Percentiles rank a stretch among this genome's conserved stretches.
These are phyloP conservation scores for Symbiodinium natans DNA, from an alignment of 73 alveolate species.

Conservation along the genomic window DNA sequence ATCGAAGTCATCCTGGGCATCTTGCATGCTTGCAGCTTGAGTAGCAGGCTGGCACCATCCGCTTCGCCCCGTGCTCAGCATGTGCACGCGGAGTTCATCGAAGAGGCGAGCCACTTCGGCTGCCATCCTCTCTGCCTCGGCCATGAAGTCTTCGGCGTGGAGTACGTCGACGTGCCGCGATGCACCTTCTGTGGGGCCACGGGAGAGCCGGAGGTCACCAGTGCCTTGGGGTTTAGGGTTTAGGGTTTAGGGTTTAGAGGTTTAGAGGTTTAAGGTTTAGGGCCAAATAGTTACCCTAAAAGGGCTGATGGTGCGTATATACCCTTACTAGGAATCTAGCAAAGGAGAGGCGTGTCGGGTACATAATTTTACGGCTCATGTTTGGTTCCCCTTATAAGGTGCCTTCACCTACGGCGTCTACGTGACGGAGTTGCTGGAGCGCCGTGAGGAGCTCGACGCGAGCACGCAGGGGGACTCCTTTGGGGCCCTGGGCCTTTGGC, in stretches of 20 bases:
- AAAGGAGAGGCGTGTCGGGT: too few species aligned
- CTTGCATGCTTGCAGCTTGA: conserved; percentile 20
- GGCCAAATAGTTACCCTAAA: too few species aligned
- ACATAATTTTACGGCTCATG: too few species aligned
- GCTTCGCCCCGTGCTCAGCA: background rate
- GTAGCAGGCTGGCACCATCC: background rate
- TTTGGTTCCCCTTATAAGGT: too few species aligned
- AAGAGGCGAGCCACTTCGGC: conserved; percentile 38
- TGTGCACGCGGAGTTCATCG: background rate
- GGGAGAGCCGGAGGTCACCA: background rate
- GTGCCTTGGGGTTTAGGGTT: too few species aligned
- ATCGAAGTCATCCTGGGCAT: conserved; percentile 42
- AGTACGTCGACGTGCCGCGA: conserved; percentile 40
- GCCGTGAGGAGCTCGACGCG: background rate
- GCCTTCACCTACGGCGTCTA: background rate
- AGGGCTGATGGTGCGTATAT: too few species aligned
- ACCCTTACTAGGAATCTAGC: too few species aligned
- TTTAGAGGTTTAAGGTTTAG: too few species aligned
- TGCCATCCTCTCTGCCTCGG: conserved; percentile 65
- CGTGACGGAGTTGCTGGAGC: background rate
- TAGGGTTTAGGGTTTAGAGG: too few species aligned
- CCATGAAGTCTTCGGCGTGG: conserved; percentile 61
- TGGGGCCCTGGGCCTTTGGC: background rate
- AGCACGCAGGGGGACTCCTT: background rate
- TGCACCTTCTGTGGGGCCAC: conserved; percentile 58